Base-by-base conservation (phyloP, 192 early-diverging fungal species). In the Coemansia sp. region DNA sequence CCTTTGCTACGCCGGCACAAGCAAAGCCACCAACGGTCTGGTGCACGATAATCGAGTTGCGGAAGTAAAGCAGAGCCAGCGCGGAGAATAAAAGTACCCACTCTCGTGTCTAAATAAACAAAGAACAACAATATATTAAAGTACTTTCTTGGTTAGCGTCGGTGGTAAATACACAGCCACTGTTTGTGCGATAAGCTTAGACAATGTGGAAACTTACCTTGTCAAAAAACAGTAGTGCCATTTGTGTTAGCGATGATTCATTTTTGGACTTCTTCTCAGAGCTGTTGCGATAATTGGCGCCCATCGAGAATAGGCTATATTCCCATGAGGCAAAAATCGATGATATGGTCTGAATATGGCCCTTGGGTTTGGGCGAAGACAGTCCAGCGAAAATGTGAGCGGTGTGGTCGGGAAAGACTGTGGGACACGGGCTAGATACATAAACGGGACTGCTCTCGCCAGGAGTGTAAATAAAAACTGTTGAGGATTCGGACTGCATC, bases 71-170 rank as follows among this genome's bases (percentile, higher is more conserved):
- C 19, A 77, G 46, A 2, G 80, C 72, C 1, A 61, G 6, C 1
- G 53, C 24, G 12, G 51, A 46, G 8, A 65, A 40, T 1, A 68
- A 4, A 11, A 74, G 46, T 4, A 61, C 69, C 71, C 75, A 77
- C 44, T 82, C 80, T 10, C 80, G 71, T 13, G 72, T 71, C 80
- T 71, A 77, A 29, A 42, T 11, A 55, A 22, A 27, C 7, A 61
- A n/a, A 32, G 0, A 27, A 27, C 27, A 27, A 27, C 27, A 9
- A 31, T 4, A 55, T 29, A 27, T 15, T 11, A 31, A 34, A 50
- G 19, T 50, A 9, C 5, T 7, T n/a, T 20, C n/a, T 19, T 50
- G 19, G 19, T 50, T 50, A 45, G 44, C 6, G 6, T 27, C 15
- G 44, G 13, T 45, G 19, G 3, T 20, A 19, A 27, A 27, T 20